Evolutionary conservation across 805 yeast genomes (phyloP).

Genomic region (Debaryomyces tyrocola): DNA sequence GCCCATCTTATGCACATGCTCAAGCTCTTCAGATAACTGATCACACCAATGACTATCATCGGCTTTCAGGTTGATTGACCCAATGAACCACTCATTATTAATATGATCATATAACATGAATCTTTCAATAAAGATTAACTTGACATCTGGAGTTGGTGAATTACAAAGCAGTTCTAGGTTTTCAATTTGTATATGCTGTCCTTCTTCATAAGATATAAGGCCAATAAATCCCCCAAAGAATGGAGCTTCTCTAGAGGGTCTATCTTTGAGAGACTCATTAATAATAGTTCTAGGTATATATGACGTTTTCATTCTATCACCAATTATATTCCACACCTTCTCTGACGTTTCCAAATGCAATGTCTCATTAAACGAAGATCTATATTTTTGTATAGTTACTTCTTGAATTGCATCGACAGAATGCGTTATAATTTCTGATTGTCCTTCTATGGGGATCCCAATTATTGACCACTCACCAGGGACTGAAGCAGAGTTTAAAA

Average conservation of each 20-base stretch:
- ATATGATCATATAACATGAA: constrained; percentile 55
- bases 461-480: constrained; percentile 91
- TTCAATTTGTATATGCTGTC: constrained; percentile 44
- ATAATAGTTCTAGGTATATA: constrained; percentile 31
- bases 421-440: constrained; percentile 56
- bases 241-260: constrained; percentile 49
- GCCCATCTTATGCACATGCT: constrained; percentile 3
- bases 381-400: constrained; percentile 30
- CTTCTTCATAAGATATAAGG: constrained; percentile 84
- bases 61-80: constrained; percentile 43
- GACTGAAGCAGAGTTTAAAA: constrained; percentile 73
- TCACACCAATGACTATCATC: constrained; percentile 42
- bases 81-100: constrained; percentile 46
- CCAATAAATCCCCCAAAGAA: constrained; percentile 94
- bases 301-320: constrained; percentile 44
- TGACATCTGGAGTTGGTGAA: constrained; percentile 64
- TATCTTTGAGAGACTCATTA: constrained; percentile 12
- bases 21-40: constrained; percentile 10
- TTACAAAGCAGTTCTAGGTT: constrained; percentile 35
- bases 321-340: constrained; percentile 55
- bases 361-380: constrained; percentile 7
- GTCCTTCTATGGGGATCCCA: constrained; percentile 57
- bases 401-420: constrained; percentile 46
- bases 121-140: constrained; percentile 68
- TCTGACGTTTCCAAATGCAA: constrained; percentile 8